A percentile compares a stretch with the other conserved stretches of the same genome.
phyloP scores from a whole-genome alignment of 176 grass and related monocot species.

The Bothriochloa decipiens region DNA sequence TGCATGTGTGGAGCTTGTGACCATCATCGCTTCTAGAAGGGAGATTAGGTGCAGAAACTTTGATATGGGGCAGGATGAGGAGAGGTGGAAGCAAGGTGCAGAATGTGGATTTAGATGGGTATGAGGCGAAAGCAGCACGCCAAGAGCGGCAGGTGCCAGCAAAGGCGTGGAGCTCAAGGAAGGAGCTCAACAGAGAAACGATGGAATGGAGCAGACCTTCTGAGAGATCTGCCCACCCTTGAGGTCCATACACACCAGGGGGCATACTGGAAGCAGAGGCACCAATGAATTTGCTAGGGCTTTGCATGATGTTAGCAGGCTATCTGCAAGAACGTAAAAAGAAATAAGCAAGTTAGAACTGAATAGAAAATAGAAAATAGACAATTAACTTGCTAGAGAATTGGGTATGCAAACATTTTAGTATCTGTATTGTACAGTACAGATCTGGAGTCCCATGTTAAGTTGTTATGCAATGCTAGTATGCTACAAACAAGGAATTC shows the following conservation, averaged over 20 bases:
- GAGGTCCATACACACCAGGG: neutral
- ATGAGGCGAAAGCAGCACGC: conserved; percentile 27
- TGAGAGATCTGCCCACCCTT: conserved; percentile 41
- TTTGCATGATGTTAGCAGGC: conserved; percentile 23
- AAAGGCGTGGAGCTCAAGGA: conserved; percentile 46
- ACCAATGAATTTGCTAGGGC: neutral
- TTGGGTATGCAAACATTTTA: neutral
- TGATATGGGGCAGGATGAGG: conserved; percentile 24
- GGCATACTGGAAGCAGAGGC: neutral
- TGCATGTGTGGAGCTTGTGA: conserved; percentile 5
- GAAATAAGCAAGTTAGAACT: conserved; percentile 15
- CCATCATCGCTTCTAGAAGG: neutral
- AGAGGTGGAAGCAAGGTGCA: conserved; percentile 36
- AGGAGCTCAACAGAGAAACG: conserved; percentile 34
- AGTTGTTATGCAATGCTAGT: too few relatives aligned
- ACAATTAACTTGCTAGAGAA: neutral
- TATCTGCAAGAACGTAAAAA: neutral
- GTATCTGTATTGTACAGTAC: too few relatives aligned
- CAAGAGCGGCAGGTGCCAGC: conserved; percentile 45
- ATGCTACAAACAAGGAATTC: neutral
- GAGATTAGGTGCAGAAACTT: neutral
- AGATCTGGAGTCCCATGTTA: too few relatives aligned
- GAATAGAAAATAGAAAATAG: neutral
- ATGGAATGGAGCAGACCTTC: conserved; percentile 34
- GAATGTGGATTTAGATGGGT: conserved; percentile 19